Evolutionary conservation across 2,329 filamentous ascomycete genomes (phyloP).

Genomic region (Neopestalotiopsis rosae): DNA sequence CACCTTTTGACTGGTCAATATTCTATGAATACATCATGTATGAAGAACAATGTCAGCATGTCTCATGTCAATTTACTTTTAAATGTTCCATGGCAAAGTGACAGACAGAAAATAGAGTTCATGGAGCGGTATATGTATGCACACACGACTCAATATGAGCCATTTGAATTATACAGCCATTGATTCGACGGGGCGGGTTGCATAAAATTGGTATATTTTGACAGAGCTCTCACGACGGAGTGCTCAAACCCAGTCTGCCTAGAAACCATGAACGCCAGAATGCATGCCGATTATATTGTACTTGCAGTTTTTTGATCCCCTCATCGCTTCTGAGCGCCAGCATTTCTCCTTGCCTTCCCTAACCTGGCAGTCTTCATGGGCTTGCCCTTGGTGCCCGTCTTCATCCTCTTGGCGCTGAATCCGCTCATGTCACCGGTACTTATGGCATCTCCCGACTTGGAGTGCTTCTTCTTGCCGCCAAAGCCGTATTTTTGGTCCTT

Average conservation of each 20-base stretch:
- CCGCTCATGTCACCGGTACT: conserved; percentile 81
- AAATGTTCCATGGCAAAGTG: no score
- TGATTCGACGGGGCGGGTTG: not conserved
- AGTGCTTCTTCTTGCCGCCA: conserved; percentile 91
- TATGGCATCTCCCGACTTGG: conserved; percentile 87
- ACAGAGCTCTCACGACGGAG: not conserved
- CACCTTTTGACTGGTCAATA: no score
- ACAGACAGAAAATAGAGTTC: not conserved
- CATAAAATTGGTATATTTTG: conserved; percentile 9
- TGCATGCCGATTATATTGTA: not conserved
- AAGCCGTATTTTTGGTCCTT: conserved; percentile 95
- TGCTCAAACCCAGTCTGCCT: not conserved
- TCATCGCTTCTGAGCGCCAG: conserved; percentile 44
- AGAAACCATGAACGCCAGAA: conserved; percentile 11
- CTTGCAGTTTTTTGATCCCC: not conserved
- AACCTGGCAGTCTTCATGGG: conserved; percentile 47
- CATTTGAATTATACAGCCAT: not conserved
- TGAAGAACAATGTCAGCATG: no score
- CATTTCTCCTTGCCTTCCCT: conserved; percentile 59
- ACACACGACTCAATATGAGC: not conserved
- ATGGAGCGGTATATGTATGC: not conserved
- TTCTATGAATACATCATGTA: no score
- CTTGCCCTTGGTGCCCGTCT: conserved; percentile 52
- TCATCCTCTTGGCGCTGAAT: conserved; percentile 88
- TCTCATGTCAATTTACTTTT: no score